A percentile compares a stretch with the other conserved stretches of the same genome.
Conservation (phyloP, 495 filamentous ascomycete species). For the Tetracladium marchalianum region DNA sequence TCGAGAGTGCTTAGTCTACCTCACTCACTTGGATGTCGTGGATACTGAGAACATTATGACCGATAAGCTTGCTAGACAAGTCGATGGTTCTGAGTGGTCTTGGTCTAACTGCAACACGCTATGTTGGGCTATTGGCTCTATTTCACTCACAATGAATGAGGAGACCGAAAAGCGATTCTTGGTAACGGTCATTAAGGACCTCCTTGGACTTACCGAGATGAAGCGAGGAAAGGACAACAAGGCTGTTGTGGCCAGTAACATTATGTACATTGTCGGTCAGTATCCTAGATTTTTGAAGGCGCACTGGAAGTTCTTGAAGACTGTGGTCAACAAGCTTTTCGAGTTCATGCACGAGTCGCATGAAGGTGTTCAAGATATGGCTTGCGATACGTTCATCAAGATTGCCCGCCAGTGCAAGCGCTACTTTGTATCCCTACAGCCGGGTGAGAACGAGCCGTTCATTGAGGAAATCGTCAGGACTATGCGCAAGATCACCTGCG, state of each 20-base stretch:
- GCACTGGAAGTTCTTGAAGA: slow-evolving; percentile 99
- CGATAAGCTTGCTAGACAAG: slow-evolving; percentile 89
- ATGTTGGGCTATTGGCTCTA: slow-evolving; percentile 98
- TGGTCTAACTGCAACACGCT: slow-evolving; percentile 99
- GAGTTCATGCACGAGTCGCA: slow-evolving; percentile 99
- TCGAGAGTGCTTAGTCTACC: slow-evolving; percentile 91
- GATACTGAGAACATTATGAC: slow-evolving; percentile 99
- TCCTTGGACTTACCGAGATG: slow-evolving; percentile 97
- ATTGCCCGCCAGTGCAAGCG: slow-evolving; percentile 96
- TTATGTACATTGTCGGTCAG: slow-evolving; percentile 99
- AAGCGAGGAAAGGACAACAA: slow-evolving; percentile 99
- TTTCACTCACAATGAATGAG: slow-evolving; percentile 98
- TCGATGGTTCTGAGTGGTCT: slow-evolving; percentile 93
- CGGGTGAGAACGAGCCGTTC: slow-evolving; percentile 89
- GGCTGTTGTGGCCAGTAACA: slow-evolving; percentile 96
- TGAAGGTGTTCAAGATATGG: slow-evolving; percentile 99
- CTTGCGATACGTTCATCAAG: slow-evolving; percentile 99
- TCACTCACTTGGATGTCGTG: slow-evolving; percentile 94
- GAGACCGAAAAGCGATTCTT: slow-evolving; percentile 98
- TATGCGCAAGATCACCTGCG: slow-evolving; percentile 87
- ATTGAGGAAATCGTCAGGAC: slow-evolving; percentile 98
- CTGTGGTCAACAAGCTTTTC: slow-evolving; percentile 98
- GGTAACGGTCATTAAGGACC: slow-evolving; percentile 96
- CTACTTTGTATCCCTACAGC: slow-evolving; percentile 93
- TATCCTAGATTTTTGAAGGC: slow-evolving; percentile 97